Base-by-base conservation (phyloP, 2,329 filamentous ascomycete species). In the Tympanopsis confertula region DNA sequence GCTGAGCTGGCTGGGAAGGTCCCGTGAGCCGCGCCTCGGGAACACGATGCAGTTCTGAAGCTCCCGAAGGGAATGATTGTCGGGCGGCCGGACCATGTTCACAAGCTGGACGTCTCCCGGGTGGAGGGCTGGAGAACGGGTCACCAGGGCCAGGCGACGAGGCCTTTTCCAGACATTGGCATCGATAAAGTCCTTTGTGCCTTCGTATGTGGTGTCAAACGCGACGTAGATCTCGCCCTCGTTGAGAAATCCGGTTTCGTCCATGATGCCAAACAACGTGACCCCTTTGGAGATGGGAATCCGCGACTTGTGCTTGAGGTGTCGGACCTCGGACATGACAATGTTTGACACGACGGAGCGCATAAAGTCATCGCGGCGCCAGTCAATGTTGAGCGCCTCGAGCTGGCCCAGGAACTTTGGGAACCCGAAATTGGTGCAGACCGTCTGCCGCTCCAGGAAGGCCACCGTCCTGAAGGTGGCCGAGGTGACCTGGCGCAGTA, bases 181-280 rank as follows among this genome's bases (percentile, higher is more conserved):
- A 13, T 12, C 39, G 7, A 12, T 49, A 45, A 17, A 58, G 44
- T 13, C 58, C 35, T 53, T 45, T 24, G 46, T 43, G 26, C 47
- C 37, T 3, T 49, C 48, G 14, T 57, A 47, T 13, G 57, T 48
- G 35, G 42, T 61, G 35, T 76, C 63, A 26, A 70, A 74, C 0
- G 72, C 69, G 38, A 83, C 69, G 46, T 78, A 88, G 0, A n/a
- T 69, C 44, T 93, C 65, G 1, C 71, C 71, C 49, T 85, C 77
- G 7, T 68, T 45, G 0, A 94, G 62, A 24, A 68, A 71, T 0
- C 72, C 74, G 0, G 82, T 86, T 54, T 93, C 86, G 43, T 94
- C 86, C 74, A 91, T 83, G 37, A 93, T 68, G 0, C 86, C 86
- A 46, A 86, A 87, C 0, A 93, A 64, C 0, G 84, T 87, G n/a